Percentiles rank a stretch among this genome's conserved stretches.
Evolutionary conservation across 2,329 filamentous ascomycete genomes (phyloP).

Genomic region (Fusarium austroafricanum): DNA sequence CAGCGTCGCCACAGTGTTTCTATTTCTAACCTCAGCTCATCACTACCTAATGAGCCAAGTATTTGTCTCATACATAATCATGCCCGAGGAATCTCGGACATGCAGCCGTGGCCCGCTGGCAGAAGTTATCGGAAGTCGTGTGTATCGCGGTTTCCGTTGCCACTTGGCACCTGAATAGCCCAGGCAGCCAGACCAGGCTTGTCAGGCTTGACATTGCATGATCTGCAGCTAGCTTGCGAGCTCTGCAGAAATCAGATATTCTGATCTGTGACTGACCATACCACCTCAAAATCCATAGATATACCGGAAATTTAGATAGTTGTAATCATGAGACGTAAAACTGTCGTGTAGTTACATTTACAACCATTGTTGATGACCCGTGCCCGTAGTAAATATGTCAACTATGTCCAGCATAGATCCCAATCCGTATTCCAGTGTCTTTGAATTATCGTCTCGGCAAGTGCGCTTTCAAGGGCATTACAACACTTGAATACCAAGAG

Average conservation of each 20-base stretch:
- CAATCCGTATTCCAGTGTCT: slow-evolving; percentile 24
- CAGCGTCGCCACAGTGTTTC: slow-evolving; percentile 16
- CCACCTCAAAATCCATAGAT: neutral
- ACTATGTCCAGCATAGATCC: slow-evolving; percentile 43
- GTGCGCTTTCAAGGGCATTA: slow-evolving; percentile 12
- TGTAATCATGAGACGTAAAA: slow-evolving; percentile 34
- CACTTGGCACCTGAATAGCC: slow-evolving; percentile 10
- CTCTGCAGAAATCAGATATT: neutral
- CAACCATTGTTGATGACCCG: slow-evolving; percentile 18
- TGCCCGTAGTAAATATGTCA: slow-evolving; percentile 26
- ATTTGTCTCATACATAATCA: slow-evolving; percentile 3
- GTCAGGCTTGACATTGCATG: neutral
- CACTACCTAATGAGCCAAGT: neutral
- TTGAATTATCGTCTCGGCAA: slow-evolving; percentile 42
- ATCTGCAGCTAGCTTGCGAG: slow-evolving; percentile 2
- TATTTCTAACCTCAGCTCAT: slow-evolving; percentile 21
- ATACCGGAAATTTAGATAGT: slow-evolving; percentile 8
- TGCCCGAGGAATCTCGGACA: slow-evolving; percentile 27
- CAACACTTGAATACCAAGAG: slow-evolving; percentile 8
- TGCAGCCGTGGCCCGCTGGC: slow-evolving; percentile 12
- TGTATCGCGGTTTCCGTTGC: slow-evolving; percentile 8
- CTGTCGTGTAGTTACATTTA: slow-evolving; percentile 33
- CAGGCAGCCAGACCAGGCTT: neutral
- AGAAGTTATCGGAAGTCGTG: slow-evolving; percentile 1
- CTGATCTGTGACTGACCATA: neutral